Base-by-base conservation (phyloP, 1,139 yeast species). In the Suhomyces yuchorum region DNA sequence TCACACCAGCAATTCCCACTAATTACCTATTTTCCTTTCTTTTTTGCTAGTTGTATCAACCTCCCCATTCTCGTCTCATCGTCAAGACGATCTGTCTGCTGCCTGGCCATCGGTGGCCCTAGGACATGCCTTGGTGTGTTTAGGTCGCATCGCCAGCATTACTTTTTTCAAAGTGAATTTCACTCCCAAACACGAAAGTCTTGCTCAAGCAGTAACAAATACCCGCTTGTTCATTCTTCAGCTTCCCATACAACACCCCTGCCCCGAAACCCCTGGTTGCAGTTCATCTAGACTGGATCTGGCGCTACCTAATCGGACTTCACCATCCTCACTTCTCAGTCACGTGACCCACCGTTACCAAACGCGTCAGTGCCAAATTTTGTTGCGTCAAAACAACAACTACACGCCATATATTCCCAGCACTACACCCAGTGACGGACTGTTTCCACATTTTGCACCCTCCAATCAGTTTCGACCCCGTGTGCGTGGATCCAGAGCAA, bases 1-100 rank as follows among this genome's bases (percentile, higher is more conserved):
- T 62, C 51, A 62, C 65, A 66, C 72, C 72, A 68, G 72, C 72
- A 63, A 67, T 67, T 66, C 69, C 70, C 63, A 56, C 54, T 50
- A 52, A 52, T 42, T 56, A 54, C 56, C 51, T 53, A 49, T 49
- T 54, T 51, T 47, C 51, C 49, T 47, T 54, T 56, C 51, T 56
- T 55, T 55, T 60, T 60, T 30, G 20, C 39, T 30, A 23, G 46
- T 30, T 42, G 15, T 15, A 26, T 15, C 36, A 7, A 19, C 35
- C 34, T 14, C 12, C 35, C 19, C 5, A 12, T 12, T n/a, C 32
- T 20, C 22, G 1, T 3, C 12, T 8, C 39, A 14, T 22, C 15
- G 17, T 23, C 30, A 26, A 26, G 36, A 18, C 36, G 12, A 33
- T 33, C 15, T 12, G 6, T 8, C 14, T 26, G 14, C 14, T 11